phyloP scores from a whole-genome alignment of 345 rosid genomes.

The Raphanus sativus region DNA sequence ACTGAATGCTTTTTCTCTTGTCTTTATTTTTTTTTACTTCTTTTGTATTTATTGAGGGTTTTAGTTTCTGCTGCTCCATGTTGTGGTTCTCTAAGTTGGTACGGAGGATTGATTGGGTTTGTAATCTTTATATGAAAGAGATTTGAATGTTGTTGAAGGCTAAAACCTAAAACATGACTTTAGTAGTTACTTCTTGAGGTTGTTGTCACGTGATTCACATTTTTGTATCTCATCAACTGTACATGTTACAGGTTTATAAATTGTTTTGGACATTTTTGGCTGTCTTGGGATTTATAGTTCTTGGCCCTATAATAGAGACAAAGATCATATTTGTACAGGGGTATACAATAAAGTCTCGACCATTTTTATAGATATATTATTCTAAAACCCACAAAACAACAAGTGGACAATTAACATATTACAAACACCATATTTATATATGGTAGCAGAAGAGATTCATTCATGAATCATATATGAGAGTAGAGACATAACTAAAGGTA shows the following conservation, averaged over 20 bases:
- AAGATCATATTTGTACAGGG: neutral
- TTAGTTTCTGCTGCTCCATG: constrained; percentile 25
- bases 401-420: constrained; percentile 8
- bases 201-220: constrained; percentile 11
- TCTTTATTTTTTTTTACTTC: neutral
- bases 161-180: constrained; percentile 18
- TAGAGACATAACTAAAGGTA: constrained; percentile 1
- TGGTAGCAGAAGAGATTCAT: constrained; percentile 15
- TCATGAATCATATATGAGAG: constrained; percentile 18
- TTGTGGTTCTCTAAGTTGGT: constrained; percentile 35
- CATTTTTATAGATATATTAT: neutral
- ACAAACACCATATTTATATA: constrained; percentile 20
- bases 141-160: constrained; percentile 37
- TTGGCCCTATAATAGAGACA: neutral
- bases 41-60: constrained; percentile 33
- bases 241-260: neutral
- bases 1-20: constrained; percentile 2
- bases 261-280: neutral
- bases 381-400: constrained; percentile 5
- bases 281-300: neutral
- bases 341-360: neutral
- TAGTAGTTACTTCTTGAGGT: neutral
- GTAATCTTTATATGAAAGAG: constrained; percentile 30
- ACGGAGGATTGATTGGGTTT: constrained; percentile 28
- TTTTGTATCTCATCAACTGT: constrained; percentile 9